These are phyloP conservation scores for Botrytis byssoidea DNA, from an alignment of 2,329 filamentous ascomycete species.

Conservation along the genomic window DNA sequence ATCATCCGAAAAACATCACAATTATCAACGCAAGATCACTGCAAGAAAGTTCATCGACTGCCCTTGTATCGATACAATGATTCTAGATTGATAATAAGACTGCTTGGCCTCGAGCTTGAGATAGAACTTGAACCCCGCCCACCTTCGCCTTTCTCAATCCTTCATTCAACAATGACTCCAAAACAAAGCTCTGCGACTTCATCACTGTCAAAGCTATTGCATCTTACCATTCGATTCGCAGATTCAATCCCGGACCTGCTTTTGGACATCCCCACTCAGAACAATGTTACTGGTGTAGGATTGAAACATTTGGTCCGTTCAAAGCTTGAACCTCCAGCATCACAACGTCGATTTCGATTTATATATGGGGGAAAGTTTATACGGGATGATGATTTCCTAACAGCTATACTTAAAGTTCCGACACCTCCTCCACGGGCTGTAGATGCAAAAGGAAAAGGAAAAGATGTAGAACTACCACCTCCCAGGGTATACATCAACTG, in stretches of 20 bases:
- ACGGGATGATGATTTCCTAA: slow-evolving; percentile 67
- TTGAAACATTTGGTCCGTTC: slow-evolving; percentile 80
- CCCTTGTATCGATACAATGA: neutral
- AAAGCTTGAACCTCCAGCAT: slow-evolving; percentile 61
- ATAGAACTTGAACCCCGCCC: neutral
- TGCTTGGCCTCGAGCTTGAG: neutral
- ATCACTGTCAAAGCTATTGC: slow-evolving; percentile 46
- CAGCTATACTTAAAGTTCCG: slow-evolving; percentile 63
- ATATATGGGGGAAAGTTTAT: slow-evolving; percentile 89
- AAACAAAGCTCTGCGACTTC: neutral
- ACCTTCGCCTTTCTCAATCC: neutral
- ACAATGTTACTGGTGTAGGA: slow-evolving; percentile 68
- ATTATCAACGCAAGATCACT: too few species aligned
- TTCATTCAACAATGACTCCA: slow-evolving; percentile 9
- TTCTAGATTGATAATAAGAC: neutral
- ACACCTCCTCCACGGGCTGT: slow-evolving; percentile 48
- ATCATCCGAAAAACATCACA: neutral
- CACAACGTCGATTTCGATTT: slow-evolving; percentile 73
- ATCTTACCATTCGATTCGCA: slow-evolving; percentile 88
- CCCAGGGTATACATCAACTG: slow-evolving; percentile 84
- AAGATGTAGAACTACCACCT: slow-evolving; percentile 52
- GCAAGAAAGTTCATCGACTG: neutral
- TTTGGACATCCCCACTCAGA: slow-evolving; percentile 69
- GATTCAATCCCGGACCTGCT: slow-evolving; percentile 79
- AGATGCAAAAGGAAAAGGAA: slow-evolving; percentile 58